These are phyloP conservation scores for Cyanodermella asteris DNA, from an alignment of 2,329 filamentous ascomycete species.

Conservation along the genomic window DNA sequence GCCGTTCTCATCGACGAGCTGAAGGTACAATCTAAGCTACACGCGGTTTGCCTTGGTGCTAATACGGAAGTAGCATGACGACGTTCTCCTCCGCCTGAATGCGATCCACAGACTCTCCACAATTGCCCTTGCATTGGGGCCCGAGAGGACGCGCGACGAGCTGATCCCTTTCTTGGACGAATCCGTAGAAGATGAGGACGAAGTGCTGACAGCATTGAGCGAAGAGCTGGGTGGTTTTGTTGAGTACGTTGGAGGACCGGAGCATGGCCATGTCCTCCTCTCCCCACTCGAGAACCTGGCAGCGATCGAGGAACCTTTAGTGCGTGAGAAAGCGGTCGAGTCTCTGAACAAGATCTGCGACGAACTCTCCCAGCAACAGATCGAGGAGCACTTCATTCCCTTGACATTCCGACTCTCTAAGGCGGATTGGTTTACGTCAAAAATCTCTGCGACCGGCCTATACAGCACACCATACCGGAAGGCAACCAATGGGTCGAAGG, in stretches of 20 bases:
- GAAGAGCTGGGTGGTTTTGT: conserved; percentile 93
- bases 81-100: conserved; percentile 92
- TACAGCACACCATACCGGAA: conserved; percentile 88
- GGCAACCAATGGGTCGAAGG: conserved; percentile 68
- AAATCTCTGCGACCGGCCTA: conserved; percentile 90
- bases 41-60: conserved; percentile 4
- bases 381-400: conserved; percentile 94
- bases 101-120: conserved; percentile 96
- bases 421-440: conserved; percentile 99
- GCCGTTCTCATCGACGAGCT: conserved; percentile 98
- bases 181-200: conserved; percentile 96
- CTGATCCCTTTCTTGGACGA: conserved; percentile 98
- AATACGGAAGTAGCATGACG: conserved; percentile 53
- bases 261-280: conserved; percentile 86
- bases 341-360: conserved; percentile 98
- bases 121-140: conserved; percentile 85
- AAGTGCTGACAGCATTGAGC: conserved; percentile 88
- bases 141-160: conserved; percentile 93
- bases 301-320: conserved; percentile 92
- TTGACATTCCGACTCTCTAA: conserved; percentile 90
- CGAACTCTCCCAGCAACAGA: conserved; percentile 72
- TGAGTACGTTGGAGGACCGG: conserved; percentile 88
- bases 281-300: conserved; percentile 95
- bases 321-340: conserved; percentile 97
- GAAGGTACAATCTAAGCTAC: conserved; percentile 44